Base-by-base conservation (phyloP, 177 flowering plant genomes). In the Vitis hybrid region DNA sequence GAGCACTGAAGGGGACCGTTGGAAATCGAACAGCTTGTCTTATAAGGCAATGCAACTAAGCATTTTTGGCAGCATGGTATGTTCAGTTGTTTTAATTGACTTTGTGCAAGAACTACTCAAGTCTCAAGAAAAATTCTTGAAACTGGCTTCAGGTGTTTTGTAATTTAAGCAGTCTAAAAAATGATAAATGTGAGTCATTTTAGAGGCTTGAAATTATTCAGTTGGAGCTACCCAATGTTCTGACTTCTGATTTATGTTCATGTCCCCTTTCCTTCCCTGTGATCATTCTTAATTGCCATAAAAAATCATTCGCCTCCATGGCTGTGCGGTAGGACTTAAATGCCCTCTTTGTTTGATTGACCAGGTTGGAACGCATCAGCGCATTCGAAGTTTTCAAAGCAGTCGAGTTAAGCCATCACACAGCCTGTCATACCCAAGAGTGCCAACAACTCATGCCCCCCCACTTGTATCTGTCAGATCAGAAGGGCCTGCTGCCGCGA, bases 51-150 rank as follows among this genome's bases (percentile, higher is more conserved):
- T 85, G 90, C 86, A 84, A 75, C 79, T 86, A 63, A 83, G 93
- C 86, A 79, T 88, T 60, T 92, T 66, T 75, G 95, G 97, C 70
- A 88, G 90, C 87, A 88, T 73, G 90, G 97, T 93, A 75, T 56
- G 83, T 56, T 65, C 61, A 2, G n/a, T 52, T 48, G 34, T 12
- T 39, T 39, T 39, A 39, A 39, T 39, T 39, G 48, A 8, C 48
- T 39, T 39, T 39, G 48, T 5, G 48, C 48, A 39, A 39, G 10
- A 39, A 39, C 48, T 39, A 7, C 48, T 39, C 8, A 39, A 39
- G 48, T 39, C 48, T 39, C 7, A 39, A 39, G 48, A 39, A 5
- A 39, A 39, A 39, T 8, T 39, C 8, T 39, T 39, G 48, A 29
- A 29, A 29, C 31, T 29, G 31, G 31, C 31, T 29, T 29, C 31